These are phyloP conservation scores for Dendrothele bispora DNA, from an alignment of 768 basidiomycete genomes.

Conservation along the genomic window DNA sequence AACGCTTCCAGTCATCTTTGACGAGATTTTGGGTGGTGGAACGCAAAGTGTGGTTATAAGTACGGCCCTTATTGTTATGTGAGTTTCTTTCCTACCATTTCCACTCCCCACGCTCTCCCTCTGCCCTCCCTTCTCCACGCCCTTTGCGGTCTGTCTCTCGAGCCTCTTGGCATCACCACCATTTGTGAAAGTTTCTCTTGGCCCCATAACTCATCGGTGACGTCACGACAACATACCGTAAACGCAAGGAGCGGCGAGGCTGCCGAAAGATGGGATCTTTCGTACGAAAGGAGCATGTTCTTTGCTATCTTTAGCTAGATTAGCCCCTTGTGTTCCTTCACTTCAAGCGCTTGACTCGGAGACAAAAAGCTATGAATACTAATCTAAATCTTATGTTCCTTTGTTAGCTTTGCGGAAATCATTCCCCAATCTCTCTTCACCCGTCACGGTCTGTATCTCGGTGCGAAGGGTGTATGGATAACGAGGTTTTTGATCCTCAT, in stretches of 20 bases:
- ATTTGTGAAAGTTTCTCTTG: no score
- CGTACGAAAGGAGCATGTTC: conserved; percentile 4
- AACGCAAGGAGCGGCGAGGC: no score
- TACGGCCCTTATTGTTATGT: conserved; percentile 88
- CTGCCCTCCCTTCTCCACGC: background rate
- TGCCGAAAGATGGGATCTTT: no score
- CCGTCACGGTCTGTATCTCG: conserved; percentile 84
- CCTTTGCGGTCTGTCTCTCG: no score
- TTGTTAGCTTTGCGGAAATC: conserved; percentile 79
- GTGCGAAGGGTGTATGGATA: conserved; percentile 79
- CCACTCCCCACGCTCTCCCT: background rate
- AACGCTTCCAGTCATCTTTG: conserved; percentile 77
- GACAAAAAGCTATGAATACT: background rate
- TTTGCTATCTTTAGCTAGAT: no score
- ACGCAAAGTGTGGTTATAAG: conserved; percentile 76
- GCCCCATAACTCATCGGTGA: no score
- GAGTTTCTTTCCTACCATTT: no score
- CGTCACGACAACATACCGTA: no score
- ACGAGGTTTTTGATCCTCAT: conserved; percentile 67
- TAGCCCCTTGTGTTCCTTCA: background rate
- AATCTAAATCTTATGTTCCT: background rate
- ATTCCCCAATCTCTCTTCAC: conserved; percentile 92
- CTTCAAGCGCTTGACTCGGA: background rate
- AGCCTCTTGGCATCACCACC: no score
- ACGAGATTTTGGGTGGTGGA: conserved; percentile 78